A percentile compares a stretch with the other conserved stretches of the same genome.
Evolutionary conservation across 2,329 filamentous ascomycete species (phyloP).

Genomic region (Aspergillus fumigatus): DNA sequence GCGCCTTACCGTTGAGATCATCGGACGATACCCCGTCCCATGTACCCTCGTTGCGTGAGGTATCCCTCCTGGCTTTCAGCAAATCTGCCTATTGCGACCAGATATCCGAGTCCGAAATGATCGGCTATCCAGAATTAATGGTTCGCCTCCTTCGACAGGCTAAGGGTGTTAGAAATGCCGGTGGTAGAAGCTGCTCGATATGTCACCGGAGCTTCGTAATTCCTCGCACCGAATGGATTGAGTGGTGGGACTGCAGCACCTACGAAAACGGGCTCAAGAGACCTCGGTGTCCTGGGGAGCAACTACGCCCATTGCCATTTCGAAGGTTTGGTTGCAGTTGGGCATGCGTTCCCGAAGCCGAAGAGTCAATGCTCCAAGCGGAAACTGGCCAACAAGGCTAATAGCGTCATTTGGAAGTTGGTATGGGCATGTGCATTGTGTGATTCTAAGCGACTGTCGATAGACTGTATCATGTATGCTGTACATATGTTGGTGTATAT

Average conservation of each 20-base stretch:
- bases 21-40: constrained; percentile 7
- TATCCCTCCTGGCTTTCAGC: constrained; percentile 37
- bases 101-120: constrained; percentile 32
- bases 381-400: background rate
- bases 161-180: constrained; percentile 30
- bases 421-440: background rate
- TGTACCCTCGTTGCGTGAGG: constrained; percentile 41
- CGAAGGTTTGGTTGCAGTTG: constrained; percentile 38
- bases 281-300: constrained; percentile 26
- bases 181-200: constrained; percentile 37
- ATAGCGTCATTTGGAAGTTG: background rate
- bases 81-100: constrained; percentile 34
- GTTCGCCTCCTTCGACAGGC: constrained; percentile 33
- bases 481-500: background rate
- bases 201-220: constrained; percentile 40
- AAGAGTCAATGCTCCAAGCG: background rate
- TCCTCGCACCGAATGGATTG: constrained; percentile 41
- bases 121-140: constrained; percentile 31
- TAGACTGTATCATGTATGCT: background rate
- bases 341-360: constrained; percentile 28
- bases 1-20: constrained; percentile 1
- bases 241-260: constrained; percentile 42
- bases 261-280: constrained; percentile 36
- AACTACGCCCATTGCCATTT: constrained; percentile 37
- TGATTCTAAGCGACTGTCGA: background rate